Evolutionary conservation across 192 early-diverging fungal genomes (phyloP).

Genomic region (Backusella parvicylindrica): DNA sequence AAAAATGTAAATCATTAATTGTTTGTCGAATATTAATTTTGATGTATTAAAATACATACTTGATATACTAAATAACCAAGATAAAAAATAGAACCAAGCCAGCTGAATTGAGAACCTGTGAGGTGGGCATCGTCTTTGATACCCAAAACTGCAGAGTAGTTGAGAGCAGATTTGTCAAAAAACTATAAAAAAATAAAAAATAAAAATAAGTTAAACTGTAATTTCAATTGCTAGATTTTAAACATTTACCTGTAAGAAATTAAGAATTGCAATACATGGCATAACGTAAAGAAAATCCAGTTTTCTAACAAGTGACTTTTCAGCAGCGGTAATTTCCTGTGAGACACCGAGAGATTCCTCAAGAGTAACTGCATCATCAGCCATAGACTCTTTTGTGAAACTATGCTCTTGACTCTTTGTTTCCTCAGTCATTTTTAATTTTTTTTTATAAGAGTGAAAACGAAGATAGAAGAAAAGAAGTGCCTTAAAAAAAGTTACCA

Average conservation of each 20-base stretch:
- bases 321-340: not conserved
- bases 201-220: not conserved
- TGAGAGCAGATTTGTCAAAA: constrained; percentile 28
- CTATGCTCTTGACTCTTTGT: not conserved
- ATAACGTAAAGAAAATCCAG: constrained; percentile 25
- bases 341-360: not conserved
- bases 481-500: not conserved
- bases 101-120: constrained; percentile 5
- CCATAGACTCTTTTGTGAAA: not conserved
- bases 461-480: not conserved
- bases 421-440: not conserved
- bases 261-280: constrained; percentile 25
- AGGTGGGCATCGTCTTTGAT: constrained; percentile 22
- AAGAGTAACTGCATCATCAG: not conserved
- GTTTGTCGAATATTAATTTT: not conserved
- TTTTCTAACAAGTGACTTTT: constrained; percentile 8
- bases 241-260: constrained; percentile 22
- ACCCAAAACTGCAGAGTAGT: constrained; percentile 15
- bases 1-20: not conserved
- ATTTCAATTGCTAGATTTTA: not conserved
- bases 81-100: constrained; percentile 32
- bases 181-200: constrained; percentile 14
- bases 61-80: constrained; percentile 20
- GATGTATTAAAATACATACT: constrained; percentile 5
- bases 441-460: constrained; percentile 3